Base-by-base conservation (phyloP, 768 basidiomycete species). In the Termitomyces heimii region DNA sequence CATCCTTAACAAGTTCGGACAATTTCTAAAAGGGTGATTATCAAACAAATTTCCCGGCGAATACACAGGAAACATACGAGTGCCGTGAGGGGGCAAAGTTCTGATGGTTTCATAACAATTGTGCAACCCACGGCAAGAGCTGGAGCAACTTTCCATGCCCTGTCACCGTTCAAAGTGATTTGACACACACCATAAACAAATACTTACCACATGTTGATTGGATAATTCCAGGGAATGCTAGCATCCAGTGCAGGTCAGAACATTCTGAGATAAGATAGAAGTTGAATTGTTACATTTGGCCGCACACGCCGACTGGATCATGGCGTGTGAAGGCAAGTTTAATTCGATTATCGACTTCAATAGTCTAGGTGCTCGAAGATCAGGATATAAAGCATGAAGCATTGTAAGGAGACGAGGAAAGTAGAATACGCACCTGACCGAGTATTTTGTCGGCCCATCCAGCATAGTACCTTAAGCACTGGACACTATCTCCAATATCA, bases 371-470 rank as follows among this genome's bases (percentile, higher is more conserved):
- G 34, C 10, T 22, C 58, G 48, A 42, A 45, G 43, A 53, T 55
- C 47, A 46, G 56, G 31, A 32, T 45, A 37, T 37, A 51, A 32
- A 50, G 29, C 28, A n/a, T 20, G 44, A 40, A 48, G 50, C 22
- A 18, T 39, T 39, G 18, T 8, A 2, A 39, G n/a, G 6, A 39
- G 24, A 16, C 54, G 10, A 37, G 18, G 49, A 32, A 24, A 44
- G 18, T 10, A 54, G 8, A 70, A 54, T n/a, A 70, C 72, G 63
- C 61, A 87, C 88, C 82, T 95, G 85, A 22, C 97, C 96, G 26
- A 79, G 73, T 51, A 97, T 86, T 75, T 98, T 98, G 75, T 98
- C 95, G 9, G 92, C 92, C 89, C 90, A 95, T 24, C 95, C 95
- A 39, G 93, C 95, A 67, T 94, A 97, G 73, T 98, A 97, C 50